phyloP scores from a whole-genome alignment of 2,329 filamentous ascomycete species.

The Fusarium cyanostomum region DNA sequence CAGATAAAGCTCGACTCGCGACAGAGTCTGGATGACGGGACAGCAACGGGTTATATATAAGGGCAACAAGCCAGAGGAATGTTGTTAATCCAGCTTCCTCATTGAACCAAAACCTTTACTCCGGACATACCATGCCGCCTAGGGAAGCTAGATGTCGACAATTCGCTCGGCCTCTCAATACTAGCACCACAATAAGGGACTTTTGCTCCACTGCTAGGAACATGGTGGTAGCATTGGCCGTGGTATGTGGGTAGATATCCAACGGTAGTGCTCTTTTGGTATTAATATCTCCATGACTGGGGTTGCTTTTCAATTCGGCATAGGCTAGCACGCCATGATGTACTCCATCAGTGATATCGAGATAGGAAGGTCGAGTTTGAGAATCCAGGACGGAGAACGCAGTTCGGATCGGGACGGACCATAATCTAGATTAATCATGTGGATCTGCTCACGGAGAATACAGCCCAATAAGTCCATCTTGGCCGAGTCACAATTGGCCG shows the following conservation, averaged over 20 bases:
- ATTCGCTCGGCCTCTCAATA: slow-evolving; percentile 3
- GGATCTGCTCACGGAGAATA: slow-evolving; percentile 4
- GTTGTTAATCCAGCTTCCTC: slow-evolving; percentile 10
- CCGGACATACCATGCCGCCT: neutral
- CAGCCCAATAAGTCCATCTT: neutral
- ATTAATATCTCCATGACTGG: neutral
- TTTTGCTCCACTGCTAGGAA: slow-evolving; percentile 14
- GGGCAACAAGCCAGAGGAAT: neutral
- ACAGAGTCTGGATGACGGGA: neutral
- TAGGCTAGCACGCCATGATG: slow-evolving; percentile 5
- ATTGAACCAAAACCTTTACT: slow-evolving; percentile 20
- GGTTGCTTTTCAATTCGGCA: neutral
- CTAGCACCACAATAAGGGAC: slow-evolving; percentile 3
- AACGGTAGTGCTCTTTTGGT: neutral
- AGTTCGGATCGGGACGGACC: slow-evolving; percentile 26
- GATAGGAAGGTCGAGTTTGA: slow-evolving; percentile 25
- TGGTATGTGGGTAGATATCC: neutral
- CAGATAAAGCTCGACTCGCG: neutral
- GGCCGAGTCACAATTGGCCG: neutral
- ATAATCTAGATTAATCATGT: slow-evolving; percentile 1
- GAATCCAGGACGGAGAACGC: slow-evolving; percentile 1
- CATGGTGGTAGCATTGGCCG: neutral
- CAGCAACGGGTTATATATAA: neutral
- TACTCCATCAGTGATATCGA: neutral
- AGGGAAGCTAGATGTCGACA: neutral